Evolutionary conservation across 2,329 filamentous ascomycete species (phyloP), one percentile per base, ranked within the genome.

Genomic region (Sarocladium kiliense): DNA sequence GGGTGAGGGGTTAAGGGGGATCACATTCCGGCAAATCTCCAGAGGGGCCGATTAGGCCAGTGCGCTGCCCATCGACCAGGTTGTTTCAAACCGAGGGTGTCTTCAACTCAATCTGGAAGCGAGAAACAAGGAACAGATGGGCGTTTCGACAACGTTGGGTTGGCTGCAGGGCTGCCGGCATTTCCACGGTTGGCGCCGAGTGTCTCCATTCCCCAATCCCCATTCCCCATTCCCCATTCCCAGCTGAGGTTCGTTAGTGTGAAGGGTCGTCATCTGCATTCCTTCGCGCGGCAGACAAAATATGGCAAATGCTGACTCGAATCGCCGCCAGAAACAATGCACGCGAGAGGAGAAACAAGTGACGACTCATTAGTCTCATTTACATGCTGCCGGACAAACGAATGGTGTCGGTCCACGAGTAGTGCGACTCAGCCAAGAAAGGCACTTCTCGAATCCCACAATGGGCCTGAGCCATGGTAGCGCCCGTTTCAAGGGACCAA

Each of bases 401-500:
- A 36, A 18, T 25, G 7, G 30, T 19, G 47, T 27, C 27, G 23
- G 12, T 44, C 18, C 12, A 2, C 30, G 47, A 51, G 27, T 26
- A 51, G 36, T 51, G 47, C 47, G 3, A 36, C 26, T 19, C 30
- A 30, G 30, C 16, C 47, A 34, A 23, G 25, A 30, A 23, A 18
- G 11, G 26, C 26, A 10, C 44, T 36, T 34, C 27, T 34, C 10
- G 47, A 16, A 34, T 36, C 47, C 47, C n/a, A 34, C 47, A 51
- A 51, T 51, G n/a, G 18, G 47, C 47, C 18, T 21, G 47, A 36
- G 27, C 47, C 47, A 51, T 23, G 47, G 47, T 51, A 34, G 47
- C 26, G 47, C 47, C 47, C 47, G 47, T 51, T 51, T 51, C 47
- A 51, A 51, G 47, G 47, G 47, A 51, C 27, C 27, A 19, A 36